A percentile compares a stretch with the other conserved stretches of the same genome.
Conservation (phyloP, 257 asterid species). For the Dorcoceras hygrometricum region DNA sequence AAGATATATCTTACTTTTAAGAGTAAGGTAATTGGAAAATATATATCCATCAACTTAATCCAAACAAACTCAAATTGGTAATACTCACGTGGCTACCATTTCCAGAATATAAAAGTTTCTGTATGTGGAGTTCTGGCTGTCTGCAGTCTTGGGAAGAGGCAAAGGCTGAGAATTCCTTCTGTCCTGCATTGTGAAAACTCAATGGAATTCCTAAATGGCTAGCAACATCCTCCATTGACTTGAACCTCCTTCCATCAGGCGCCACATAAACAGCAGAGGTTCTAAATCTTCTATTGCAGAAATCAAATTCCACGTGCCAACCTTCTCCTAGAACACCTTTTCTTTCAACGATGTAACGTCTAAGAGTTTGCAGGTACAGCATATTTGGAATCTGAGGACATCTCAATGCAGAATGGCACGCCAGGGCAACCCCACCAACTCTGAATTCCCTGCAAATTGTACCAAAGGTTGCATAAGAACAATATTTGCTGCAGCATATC, state of each 20-base stretch:
- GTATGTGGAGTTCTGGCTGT: conserved; percentile 15
- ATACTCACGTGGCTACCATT: conserved; percentile 31
- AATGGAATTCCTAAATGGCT: conserved; percentile 56
- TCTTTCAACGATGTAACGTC: conserved; percentile 63
- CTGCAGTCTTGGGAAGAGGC: conserved; percentile 32
- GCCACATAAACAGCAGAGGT: conserved; percentile 64
- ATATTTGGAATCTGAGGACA: conserved; percentile 35
- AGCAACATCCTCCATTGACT: conserved; percentile 76
- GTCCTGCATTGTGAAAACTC: conserved; percentile 27
- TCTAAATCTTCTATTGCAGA: conserved; percentile 39
- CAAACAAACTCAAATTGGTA: conserved; percentile 13
- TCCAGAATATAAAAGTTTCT: conserved; percentile 20
- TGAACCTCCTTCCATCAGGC: conserved; percentile 73
- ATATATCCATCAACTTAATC: not conserved
- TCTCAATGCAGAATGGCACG: conserved; percentile 34
- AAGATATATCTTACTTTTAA: no score
- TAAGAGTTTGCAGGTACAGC: conserved; percentile 62
- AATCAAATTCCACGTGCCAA: conserved; percentile 80
- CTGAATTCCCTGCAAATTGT: conserved; percentile 29
- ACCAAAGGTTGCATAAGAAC: conserved; percentile 26
- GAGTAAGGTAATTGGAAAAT: not conserved
- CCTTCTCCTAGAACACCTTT: conserved; percentile 69
- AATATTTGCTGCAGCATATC: conserved; percentile 15
- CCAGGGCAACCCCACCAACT: conserved; percentile 31
- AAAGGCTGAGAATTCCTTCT: conserved; percentile 43